phyloP scores from a whole-genome alignment of 2,329 filamentous ascomycete species.

The Plenodomus lindquistii region DNA sequence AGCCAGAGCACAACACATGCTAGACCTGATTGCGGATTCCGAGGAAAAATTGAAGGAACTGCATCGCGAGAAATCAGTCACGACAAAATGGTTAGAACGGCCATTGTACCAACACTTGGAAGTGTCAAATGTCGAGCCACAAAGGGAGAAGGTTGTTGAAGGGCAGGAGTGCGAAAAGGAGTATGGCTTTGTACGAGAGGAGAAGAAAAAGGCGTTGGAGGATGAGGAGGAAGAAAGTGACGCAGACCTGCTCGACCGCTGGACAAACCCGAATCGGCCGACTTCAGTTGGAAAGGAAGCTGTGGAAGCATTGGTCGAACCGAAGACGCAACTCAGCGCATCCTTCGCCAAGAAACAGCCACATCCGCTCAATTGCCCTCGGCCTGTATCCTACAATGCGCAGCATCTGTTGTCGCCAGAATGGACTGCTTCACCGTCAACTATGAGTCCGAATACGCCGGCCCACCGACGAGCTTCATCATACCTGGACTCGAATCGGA shows the following conservation, averaged over 20 bases:
- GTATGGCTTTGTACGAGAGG: background rate
- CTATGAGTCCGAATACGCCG: constrained; percentile 19
- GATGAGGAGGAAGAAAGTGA: constrained; percentile 8
- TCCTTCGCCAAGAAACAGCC: constrained; percentile 20
- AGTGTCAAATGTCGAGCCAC: constrained; percentile 19
- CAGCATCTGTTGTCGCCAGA: constrained; percentile 26
- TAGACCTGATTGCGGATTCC: constrained; percentile 26
- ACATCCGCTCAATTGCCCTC: constrained; percentile 15
- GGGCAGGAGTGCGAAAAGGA: background rate
- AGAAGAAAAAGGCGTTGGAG: background rate
- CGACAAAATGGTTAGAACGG: constrained; percentile 33
- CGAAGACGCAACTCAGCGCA: constrained; percentile 16
- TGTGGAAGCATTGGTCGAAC: constrained; percentile 12
- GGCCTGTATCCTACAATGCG: constrained; percentile 23
- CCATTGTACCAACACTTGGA: constrained; percentile 28
- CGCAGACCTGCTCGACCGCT: constrained; percentile 15
- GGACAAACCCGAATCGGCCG: constrained; percentile 23
- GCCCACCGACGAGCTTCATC: constrained; percentile 19
- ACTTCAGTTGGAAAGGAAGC: constrained; percentile 19
- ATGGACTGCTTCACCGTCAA: constrained; percentile 25
- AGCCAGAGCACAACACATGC: constrained; percentile 32
- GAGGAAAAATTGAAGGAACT: constrained; percentile 20
- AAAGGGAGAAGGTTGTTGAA: constrained; percentile 3
- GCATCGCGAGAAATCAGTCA: constrained; percentile 27
- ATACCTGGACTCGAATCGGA: constrained; percentile 11